phyloP scores from a whole-genome alignment of 352 stramenopile species.

The Phytophthora chlamydospora region DNA sequence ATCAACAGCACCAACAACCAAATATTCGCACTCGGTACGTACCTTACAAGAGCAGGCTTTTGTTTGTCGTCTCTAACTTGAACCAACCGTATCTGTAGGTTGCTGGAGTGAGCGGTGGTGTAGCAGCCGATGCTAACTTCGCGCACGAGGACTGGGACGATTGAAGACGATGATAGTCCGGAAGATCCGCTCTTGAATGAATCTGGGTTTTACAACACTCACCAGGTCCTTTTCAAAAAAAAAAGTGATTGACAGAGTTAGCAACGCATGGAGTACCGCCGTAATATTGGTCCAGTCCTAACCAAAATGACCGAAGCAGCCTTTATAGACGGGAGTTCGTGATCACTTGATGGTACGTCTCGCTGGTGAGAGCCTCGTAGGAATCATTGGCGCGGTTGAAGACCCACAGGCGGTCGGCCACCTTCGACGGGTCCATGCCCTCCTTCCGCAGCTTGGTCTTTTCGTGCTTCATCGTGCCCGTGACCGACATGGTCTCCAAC shows the following conservation, averaged over 20 bases:
- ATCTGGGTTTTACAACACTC: background rate
- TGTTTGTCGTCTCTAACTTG: background rate
- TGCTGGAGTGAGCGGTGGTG: constrained; percentile 34
- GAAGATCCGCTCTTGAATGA: background rate
- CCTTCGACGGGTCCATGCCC: constrained; percentile 69
- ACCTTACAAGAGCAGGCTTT: background rate
- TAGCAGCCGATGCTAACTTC: constrained; percentile 73
- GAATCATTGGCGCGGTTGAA: constrained; percentile 52
- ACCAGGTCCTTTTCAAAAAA: constrained; percentile 5
- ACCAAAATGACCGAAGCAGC: background rate
- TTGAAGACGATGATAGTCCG: constrained; percentile 7
- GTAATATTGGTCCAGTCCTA: constrained; percentile 1
- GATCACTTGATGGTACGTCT: constrained; percentile 62
- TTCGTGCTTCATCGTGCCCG: constrained; percentile 92
- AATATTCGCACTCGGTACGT: constrained; percentile 46
- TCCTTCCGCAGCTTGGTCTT: constrained; percentile 89
- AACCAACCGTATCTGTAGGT: constrained; percentile 7
- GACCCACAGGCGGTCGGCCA: constrained; percentile 66
- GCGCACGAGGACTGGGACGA: constrained; percentile 75
- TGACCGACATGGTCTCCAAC: constrained; percentile 76
- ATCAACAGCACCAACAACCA: constrained; percentile 3
- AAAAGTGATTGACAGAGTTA: constrained; percentile 19
- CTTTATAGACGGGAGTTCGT: constrained; percentile 61
- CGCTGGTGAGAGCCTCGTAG: constrained; percentile 63
- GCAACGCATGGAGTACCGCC: background rate